Percentiles rank a stretch among this genome's conserved stretches.
Conservation (phyloP, 148 eudicot species). For the Nepenthes mirabilis region DNA sequence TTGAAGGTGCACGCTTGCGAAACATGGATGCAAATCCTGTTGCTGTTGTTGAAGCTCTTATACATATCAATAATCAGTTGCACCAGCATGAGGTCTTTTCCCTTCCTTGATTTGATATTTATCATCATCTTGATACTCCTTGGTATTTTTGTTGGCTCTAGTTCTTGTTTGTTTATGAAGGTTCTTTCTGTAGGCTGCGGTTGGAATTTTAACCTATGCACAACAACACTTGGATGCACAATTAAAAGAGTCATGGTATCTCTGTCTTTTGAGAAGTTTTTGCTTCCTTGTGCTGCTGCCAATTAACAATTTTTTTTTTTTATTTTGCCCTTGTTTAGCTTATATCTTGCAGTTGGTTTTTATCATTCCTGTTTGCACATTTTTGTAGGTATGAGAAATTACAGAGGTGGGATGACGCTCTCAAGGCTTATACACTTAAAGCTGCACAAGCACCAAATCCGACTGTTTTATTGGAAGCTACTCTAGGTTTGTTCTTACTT, state of each 20-base stretch:
- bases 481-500: constrained; percentile 45
- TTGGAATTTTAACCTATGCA: constrained; percentile 92
- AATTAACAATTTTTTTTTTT: not conserved
- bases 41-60: constrained; percentile 90
- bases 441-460: constrained; percentile 54
- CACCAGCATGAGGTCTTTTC: constrained; percentile 86
- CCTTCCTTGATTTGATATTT: not conserved
- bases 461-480: constrained; percentile 77
- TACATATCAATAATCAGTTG: constrained; percentile 92
- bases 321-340: not conserved
- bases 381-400: constrained; percentile 82
- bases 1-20: constrained; percentile 84
- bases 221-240: constrained; percentile 83
- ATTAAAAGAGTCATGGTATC: constrained; percentile 87
- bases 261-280: not conserved
- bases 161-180: constrained; percentile 5
- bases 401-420: constrained; percentile 98
- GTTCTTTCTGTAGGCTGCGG: constrained; percentile 61
- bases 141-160: not conserved
- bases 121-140: not conserved
- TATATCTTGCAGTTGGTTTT: not conserved
- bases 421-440: constrained; percentile 78
- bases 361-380: constrained; percentile 9
- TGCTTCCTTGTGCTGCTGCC: not conserved
- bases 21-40: constrained; percentile 90